Base-by-base conservation (phyloP, 1,284 basidiomycete genomes). In the Schizophyllum amplum region DNA sequence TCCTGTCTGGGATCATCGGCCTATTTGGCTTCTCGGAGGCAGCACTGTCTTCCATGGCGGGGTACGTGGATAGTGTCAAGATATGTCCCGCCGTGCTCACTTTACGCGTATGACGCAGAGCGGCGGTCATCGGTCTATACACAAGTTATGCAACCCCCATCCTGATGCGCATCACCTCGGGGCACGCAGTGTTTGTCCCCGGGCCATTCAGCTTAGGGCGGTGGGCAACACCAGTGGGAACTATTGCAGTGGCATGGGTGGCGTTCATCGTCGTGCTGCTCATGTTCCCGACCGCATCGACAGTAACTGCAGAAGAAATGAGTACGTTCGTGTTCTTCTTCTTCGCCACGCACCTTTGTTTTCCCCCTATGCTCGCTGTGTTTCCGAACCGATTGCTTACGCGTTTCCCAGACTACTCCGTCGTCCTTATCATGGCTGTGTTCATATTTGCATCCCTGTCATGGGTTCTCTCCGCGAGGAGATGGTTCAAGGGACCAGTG, bases 401-500 rank as follows among this genome's bases (percentile, higher is more conserved):
- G 21, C 33, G 50, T 51, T 48, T 7, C 15, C 47, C 33, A 63
- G 47, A 55, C 57, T 61, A 59, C 61, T 76, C 84, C 0, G 77
- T 86, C 22, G 82, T 87, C 17, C 79, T 88, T 55, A 78, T 88
- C 61, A 74, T 78, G 72, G 73, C 70, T 0, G 83, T 87, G 2
- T 83, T 88, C 65, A 64, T 84, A 22, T 86, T 87, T 61, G 82
- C 86, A 0, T 71, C 78, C 0, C 55, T 75, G 5, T 86, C 81
- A 4, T 89, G 86, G 86, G 65, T 83, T 0, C 24, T 84, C 4
- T 87, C 84, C 24, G 87, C 87, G 0, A 77, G 70, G 46, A 79
- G 81, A 55, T 89, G 86, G 86, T 89, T 89, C 72, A 75, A 70
- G 27, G 86, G 86, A 0, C 86, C 87, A 9, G 72, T 87, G 52